phyloP scores from a whole-genome alignment of 208 protist species.

The Leishmania gerbilli region DNA sequence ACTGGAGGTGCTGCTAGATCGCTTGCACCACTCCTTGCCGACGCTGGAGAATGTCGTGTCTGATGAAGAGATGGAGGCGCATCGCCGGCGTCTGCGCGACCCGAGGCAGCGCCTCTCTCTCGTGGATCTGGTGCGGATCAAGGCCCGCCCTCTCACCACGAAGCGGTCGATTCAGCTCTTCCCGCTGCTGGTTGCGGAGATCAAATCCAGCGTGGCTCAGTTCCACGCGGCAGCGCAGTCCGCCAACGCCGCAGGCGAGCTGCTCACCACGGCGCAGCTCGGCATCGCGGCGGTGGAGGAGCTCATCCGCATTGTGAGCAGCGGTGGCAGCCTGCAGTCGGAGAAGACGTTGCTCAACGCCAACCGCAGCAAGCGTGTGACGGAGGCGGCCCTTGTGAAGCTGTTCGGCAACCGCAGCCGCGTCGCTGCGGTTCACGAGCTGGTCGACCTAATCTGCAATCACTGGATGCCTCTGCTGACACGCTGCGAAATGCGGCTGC shows the following conservation, averaged over 20 bases:
- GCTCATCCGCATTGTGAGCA: slow-evolving; percentile 81
- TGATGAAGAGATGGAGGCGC: slow-evolving; percentile 77
- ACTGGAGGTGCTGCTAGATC: slow-evolving; percentile 87
- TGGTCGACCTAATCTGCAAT: slow-evolving; percentile 50
- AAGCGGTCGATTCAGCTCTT: slow-evolving; percentile 83
- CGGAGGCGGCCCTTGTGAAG: slow-evolving; percentile 72
- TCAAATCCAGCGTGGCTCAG: slow-evolving; percentile 28
- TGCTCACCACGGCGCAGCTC: slow-evolving; percentile 50
- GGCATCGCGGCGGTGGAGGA: slow-evolving; percentile 78
- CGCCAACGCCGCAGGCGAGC: slow-evolving; percentile 13
- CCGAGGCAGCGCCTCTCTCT: slow-evolving; percentile 79
- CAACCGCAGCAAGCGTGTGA: slow-evolving; percentile 69
- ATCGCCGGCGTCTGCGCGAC: slow-evolving; percentile 75
- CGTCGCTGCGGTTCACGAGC: slow-evolving; percentile 63
- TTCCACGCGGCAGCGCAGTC: slow-evolving; percentile 23
- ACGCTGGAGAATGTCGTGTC: slow-evolving; percentile 83
- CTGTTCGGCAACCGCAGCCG: slow-evolving; percentile 82
- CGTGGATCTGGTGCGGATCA: slow-evolving; percentile 77
- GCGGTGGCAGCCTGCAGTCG: slow-evolving; percentile 84
- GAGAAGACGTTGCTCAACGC: slow-evolving; percentile 87
- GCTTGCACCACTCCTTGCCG: slow-evolving; percentile 86
- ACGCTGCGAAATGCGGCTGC: slow-evolving; percentile 33
- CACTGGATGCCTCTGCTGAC: slow-evolving; percentile 52
- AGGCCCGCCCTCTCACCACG: slow-evolving; percentile 82
- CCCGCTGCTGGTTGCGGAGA: slow-evolving; percentile 45